Conservation (phyloP, 1,139 yeast genomes). For the Pichia sp. region DNA sequence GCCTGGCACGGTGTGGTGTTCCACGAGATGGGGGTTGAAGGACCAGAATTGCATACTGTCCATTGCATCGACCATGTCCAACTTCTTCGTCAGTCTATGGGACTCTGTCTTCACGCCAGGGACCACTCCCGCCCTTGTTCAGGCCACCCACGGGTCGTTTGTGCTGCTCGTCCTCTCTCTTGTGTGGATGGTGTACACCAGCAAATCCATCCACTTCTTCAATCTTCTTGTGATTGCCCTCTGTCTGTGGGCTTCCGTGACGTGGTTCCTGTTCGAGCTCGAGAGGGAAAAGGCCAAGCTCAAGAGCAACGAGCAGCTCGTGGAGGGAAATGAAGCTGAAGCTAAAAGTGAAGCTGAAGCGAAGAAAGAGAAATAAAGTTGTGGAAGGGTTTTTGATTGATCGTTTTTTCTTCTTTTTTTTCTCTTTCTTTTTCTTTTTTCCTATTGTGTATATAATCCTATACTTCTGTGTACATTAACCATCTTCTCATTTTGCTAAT, state of each 20-base stretch:
- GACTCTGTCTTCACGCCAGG: slow-evolving; percentile 93
- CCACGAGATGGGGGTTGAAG: too few species aligned
- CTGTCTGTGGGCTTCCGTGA: slow-evolving; percentile 68
- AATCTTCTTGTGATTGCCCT: slow-evolving; percentile 65
- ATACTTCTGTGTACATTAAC: not conserved
- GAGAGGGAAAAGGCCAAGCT: slow-evolving; percentile 41
- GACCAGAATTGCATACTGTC: too few species aligned
- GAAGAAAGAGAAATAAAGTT: not conserved
- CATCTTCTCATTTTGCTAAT: too few species aligned
- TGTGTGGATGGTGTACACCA: slow-evolving; percentile 51
- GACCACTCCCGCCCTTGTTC: slow-evolving; percentile 75
- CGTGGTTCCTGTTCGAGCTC: slow-evolving; percentile 83
- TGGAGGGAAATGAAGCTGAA: slow-evolving; percentile 7
- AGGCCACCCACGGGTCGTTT: slow-evolving; percentile 74
- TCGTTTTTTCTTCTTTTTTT: not conserved
- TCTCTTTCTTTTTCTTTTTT: not conserved
- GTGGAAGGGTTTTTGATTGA: not conserved
- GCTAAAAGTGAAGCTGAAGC: not conserved
- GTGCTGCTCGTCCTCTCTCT: slow-evolving; percentile 49
- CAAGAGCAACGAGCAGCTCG: slow-evolving; percentile 37
- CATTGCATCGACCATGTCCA: slow-evolving; percentile 24
- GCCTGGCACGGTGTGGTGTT: too few species aligned
- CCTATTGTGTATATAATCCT: not conserved
- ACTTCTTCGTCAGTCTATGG: slow-evolving; percentile 72
- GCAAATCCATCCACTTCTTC: slow-evolving; percentile 70